Percentiles rank a stretch among this genome's conserved stretches.
These are phyloP conservation scores for Gynandropsis gynandra DNA, from an alignment of 345 rosid species.

Conservation along the genomic window DNA sequence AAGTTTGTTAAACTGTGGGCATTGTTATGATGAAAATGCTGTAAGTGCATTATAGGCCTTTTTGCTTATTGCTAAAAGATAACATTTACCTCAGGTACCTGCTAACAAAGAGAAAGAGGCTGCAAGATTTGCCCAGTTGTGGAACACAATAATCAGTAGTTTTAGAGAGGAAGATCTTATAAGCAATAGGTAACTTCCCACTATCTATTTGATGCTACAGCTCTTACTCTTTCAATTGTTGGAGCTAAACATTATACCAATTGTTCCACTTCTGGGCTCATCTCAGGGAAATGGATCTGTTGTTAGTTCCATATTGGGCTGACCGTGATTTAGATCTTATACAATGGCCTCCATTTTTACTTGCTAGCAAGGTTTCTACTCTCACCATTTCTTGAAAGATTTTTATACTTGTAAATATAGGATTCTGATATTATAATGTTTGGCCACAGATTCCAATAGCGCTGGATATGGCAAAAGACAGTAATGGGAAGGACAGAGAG, in stretches of 20 bases:
- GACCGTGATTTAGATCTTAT: constrained; percentile 79
- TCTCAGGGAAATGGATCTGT: constrained; percentile 88
- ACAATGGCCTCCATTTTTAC: constrained; percentile 98
- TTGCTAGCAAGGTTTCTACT: constrained; percentile 89
- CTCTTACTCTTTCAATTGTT: constrained; percentile 5
- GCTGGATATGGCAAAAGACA: constrained; percentile 98
- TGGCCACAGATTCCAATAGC: constrained; percentile 84
- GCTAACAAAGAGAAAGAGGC: constrained; percentile 69
- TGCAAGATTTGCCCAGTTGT: constrained; percentile 93
- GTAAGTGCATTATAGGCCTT: constrained; percentile 2
- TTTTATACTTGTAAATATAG: constrained; percentile 6
- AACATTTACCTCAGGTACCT: constrained; percentile 36
- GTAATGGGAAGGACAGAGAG: constrained; percentile 86
- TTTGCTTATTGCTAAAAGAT: constrained; percentile 8
- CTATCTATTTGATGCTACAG: constrained; percentile 15
- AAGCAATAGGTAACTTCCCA: constrained; percentile 48
- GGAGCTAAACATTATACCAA: not conserved
- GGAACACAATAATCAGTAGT: constrained; percentile 95
- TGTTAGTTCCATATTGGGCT: constrained; percentile 99
- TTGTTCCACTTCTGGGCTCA: constrained; percentile 7
- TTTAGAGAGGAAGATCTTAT: constrained; percentile 97
- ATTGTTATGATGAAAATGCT: not conserved
- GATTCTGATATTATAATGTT: constrained; percentile 10
- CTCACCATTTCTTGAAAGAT: constrained; percentile 10
- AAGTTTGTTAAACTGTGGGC: constrained; percentile 13